Percentiles rank a stretch among this genome's conserved stretches.
Evolutionary conservation across 148 eudicot species (phyloP).

Genomic region (Arctostaphylos glauca): DNA sequence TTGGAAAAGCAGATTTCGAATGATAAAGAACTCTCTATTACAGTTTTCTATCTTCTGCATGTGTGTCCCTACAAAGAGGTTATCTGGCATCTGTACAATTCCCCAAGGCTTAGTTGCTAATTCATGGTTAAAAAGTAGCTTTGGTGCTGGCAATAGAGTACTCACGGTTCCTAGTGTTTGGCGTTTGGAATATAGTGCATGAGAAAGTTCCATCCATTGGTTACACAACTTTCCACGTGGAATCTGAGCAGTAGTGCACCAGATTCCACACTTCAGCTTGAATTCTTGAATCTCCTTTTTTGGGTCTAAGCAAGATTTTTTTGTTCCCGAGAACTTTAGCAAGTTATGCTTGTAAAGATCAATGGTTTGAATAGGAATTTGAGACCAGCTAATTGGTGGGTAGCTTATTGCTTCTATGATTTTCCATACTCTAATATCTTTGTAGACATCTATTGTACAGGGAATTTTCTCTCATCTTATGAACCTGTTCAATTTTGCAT

Average conservation of each 20-base stretch:
- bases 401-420: neutral
- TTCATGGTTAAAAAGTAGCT: neutral
- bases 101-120: constrained; percentile 6
- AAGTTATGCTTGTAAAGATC: neutral
- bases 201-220: neutral
- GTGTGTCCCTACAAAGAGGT: neutral
- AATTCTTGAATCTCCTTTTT: constrained; percentile 11
- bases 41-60: constrained; percentile 2
- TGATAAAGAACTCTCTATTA: neutral
- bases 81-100: neutral
- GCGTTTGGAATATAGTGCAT: neutral
- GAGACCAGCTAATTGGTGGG: constrained; percentile 3
- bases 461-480: neutral
- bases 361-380: neutral
- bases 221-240: neutral
- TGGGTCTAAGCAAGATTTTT: neutral
- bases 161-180: neutral
- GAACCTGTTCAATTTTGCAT: neutral
- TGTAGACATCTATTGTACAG: neutral
- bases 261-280: neutral
- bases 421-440: neutral
- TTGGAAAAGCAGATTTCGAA: neutral
- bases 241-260: constrained; percentile 1
- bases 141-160: neutral
- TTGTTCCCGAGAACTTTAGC: neutral